A percentile compares a stretch with the other conserved stretches of the same genome.
Conservation (phyloP, 805 yeast species). For the Ogataea paraovalis region DNA sequence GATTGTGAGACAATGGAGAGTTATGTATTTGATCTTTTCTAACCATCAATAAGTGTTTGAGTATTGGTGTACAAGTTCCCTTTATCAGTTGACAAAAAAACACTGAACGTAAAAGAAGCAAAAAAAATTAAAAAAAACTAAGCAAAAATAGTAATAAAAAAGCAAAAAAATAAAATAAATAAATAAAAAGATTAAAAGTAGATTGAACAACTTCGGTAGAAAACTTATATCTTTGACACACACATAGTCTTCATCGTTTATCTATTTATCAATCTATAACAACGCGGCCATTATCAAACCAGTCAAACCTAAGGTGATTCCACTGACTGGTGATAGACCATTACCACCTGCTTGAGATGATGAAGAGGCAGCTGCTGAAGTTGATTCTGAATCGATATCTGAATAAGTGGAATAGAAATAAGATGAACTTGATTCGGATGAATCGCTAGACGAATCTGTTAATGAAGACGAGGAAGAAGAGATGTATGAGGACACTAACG, state of each 20-base stretch:
- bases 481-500: slow-evolving; percentile 8
- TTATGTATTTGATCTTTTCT: background rate
- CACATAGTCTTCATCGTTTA: background rate
- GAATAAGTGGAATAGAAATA: slow-evolving; percentile 5
- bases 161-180: background rate
- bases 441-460: background rate
- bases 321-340: slow-evolving; percentile 27
- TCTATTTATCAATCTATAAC: slow-evolving; percentile 20
- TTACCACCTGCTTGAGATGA: slow-evolving; percentile 29
- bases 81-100: background rate
- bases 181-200: background rate
- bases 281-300: slow-evolving; percentile 37
- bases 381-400: slow-evolving; percentile 11
- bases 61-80: background rate
- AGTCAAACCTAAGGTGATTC: slow-evolving; percentile 31
- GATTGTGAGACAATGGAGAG: background rate
- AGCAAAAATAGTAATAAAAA: background rate
- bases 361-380: slow-evolving; percentile 11
- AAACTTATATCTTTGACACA: background rate
- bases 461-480: slow-evolving; percentile 2
- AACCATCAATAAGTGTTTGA: background rate
- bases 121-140: background rate
- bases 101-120: background rate
- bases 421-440: slow-evolving; percentile 3
- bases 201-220: background rate